Base-by-base conservation (phyloP, 1,139 yeast species). In the Candida smagusa region DNA sequence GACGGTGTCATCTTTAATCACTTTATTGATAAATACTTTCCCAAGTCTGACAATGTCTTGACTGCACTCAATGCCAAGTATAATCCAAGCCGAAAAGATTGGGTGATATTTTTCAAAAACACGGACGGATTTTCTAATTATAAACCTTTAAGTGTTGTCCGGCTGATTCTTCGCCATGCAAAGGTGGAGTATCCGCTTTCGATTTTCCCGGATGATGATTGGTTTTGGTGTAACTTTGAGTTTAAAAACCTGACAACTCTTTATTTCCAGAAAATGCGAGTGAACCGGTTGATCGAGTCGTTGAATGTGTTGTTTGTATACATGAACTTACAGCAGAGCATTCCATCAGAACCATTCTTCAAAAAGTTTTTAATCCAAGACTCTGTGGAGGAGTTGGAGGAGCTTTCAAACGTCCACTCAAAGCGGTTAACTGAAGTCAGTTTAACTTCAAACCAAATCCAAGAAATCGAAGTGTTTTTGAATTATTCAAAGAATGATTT, bases 391-490 rank as follows among this genome's bases (percentile, higher is more conserved):
- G 12, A 7, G 39, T 21, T 40, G 38, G 27, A 11, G 26, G 9
- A 30, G 7, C 12, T 21, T 25, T 9, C 16, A 13, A 12, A 6
- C 8, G 12, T 12, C 12, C 9, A n/a, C 7, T 12, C 3, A 23
- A 25, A 23, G 7, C 21, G 11, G 24, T 29, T n/a, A 28, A 54
- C 37, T 1, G 59, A 55, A 4, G 55, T 62, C 2, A 58, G 51
- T 16, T 48, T 65, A 16, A 48, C 61, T 2, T 40, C 42, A 2
- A 38, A 38, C n/a, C 62, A 65, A 33, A 52, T 69, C 3, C 53
- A 65, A 12, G 84, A 80, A 33, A 78, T 81, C 33, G 77, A 73
- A 35, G 67, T 68, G 25, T 84, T 85, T 49, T 52, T 83, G 22
- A 68, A 68, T 31, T 82, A 70, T 47, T 75, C 84, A 1, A 45